Base-by-base conservation (phyloP, 495 filamentous ascomycete species). In the Extremus antarcticus region DNA sequence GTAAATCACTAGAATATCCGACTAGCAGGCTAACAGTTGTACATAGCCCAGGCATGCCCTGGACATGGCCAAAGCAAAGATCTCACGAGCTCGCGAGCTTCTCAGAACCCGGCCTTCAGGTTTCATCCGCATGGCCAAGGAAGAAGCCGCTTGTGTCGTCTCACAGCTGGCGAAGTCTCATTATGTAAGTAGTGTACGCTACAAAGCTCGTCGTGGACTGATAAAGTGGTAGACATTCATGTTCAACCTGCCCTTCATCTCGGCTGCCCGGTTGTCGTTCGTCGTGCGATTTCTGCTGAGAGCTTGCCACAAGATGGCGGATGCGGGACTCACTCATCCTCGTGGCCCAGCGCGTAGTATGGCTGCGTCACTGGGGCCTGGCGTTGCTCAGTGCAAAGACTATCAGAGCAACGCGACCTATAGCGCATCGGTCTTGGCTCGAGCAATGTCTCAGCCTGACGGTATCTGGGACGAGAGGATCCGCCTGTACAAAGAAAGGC, bases 401-500 rank as follows among this genome's bases (percentile, higher is more conserved):
- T 47, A 29, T 11, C 11, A n/a, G 20, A 49, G 49, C 9, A 29
- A 24, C 9, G 8, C 16, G 48, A 38, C 53, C 9, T 63, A 63
- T 39, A 45, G 56, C 10, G 1, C 51, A 2, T 43, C 51, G 15
- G 60, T 63, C 23, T 45, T 43, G 3, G 54, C 16, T 2, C 24
- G 61, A 22, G 40, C 51, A 2, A 38, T 16, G 3, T 35, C 53
- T 8, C 29, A 39, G 11, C 19, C 23, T n/a, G 54, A 57, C 15
- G 63, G 53, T 21, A 54, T 55, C 41, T 65, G 61, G 61, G 48
- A 50, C 64, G 51, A 72, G 71, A 63, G 77, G 67, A 70, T 73
- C 68, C 49, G 64, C 52, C 17, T 78, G 68, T 81, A 81, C 63
- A 73, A 76, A 47, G 70, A 81, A 19, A 66, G 68, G 1, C 66